These are phyloP conservation scores for Aspergillus sp. DNA, from an alignment of 2,329 filamentous ascomycete genomes.

Conservation along the genomic window DNA sequence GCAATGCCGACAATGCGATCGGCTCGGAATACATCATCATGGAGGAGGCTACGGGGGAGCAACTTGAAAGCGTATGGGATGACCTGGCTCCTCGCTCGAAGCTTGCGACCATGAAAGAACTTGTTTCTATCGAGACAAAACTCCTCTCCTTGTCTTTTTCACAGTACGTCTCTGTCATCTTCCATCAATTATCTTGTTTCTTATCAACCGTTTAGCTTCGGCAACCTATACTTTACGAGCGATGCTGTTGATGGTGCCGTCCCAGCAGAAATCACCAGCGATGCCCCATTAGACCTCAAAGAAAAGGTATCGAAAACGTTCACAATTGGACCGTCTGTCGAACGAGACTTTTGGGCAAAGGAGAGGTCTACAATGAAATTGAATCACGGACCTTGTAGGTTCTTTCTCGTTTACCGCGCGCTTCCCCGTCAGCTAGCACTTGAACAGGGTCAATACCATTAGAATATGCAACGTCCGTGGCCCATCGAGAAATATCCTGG, in stretches of 20 bases:
- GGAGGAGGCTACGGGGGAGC: constrained; percentile 22
- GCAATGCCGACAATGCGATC: constrained; percentile 12
- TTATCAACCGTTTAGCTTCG: constrained; percentile 22
- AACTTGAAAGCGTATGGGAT: constrained; percentile 19
- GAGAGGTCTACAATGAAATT: constrained; percentile 26
- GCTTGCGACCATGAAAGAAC: constrained; percentile 17
- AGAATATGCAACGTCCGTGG: constrained; percentile 28
- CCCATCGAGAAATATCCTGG: constrained; percentile 30
- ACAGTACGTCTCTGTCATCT: constrained; percentile 17
- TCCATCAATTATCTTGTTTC: constrained; percentile 7
- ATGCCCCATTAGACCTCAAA: constrained; percentile 23
- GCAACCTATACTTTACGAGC: constrained; percentile 30
- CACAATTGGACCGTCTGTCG: constrained; percentile 31
- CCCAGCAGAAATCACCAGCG: constrained; percentile 20
- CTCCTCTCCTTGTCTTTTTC: constrained; percentile 31
- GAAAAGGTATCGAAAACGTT: constrained; percentile 26
- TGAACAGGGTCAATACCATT: constrained; percentile 26
- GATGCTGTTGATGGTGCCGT: constrained; percentile 28
- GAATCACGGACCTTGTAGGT: constrained; percentile 36
- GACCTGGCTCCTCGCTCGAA: constrained; percentile 16
- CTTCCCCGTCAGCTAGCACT: background rate
- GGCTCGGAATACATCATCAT: constrained; percentile 22
- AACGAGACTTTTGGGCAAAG: constrained; percentile 28
- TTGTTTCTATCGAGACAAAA: constrained; percentile 34
- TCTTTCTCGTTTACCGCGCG: constrained; percentile 1